Base-by-base conservation (phyloP, 208 protist species). In the Acanthamoeba lenticulata region DNA sequence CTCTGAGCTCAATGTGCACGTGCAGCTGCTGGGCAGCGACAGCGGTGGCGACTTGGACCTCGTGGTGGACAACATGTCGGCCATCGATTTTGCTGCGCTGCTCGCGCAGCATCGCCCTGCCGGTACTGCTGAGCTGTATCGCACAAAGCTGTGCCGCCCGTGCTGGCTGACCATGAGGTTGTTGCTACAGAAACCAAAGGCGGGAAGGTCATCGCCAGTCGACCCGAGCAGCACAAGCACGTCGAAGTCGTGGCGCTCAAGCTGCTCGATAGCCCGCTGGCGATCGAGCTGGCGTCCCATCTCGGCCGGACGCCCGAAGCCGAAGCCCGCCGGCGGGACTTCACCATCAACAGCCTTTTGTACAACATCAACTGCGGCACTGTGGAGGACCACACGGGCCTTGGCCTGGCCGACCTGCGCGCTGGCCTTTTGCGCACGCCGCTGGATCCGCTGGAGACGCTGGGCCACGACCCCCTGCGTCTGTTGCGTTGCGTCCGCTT, bases 271-370 rank as follows among this genome's bases (percentile, higher is more conserved):
- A 52, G 45, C 45, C 45, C 45, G 15, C 45, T 52, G 62, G 6
- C 36, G 21, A 92, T 92, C n/a, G 98, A n/a, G n/a, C n/a, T n/a
- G n/a, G n/a, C n/a, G n/a, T n/a, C n/a, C n/a, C n/a, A n/a, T n/a
- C n/a, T n/a, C n/a, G n/a, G n/a, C n/a, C n/a, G 98, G 45, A 98
- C 97, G 40, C 85, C 97, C 29, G 0, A 60, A 21, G 97, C 99
- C 94, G 99, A 99, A 95, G 98, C 99, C 4, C 85, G 97, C 44
- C 95, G 99, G 27, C 97, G 99, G 42, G 99, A 99, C 96, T 98
- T 99, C 92, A 99, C 99, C n/a, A 98, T 99, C 60, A 99, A 99
- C 96, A 95, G 98, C 29, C 97, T 99, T 7, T 99, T 99, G 95
- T 99, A 99, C 94, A 99, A 99, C 95, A 96, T 99, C 29, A 97